A percentile compares a stretch with the other conserved stretches of the same genome.
These are phyloP conservation scores for Porcisia hertigi DNA, from an alignment of 208 protist species.

Conservation along the genomic window DNA sequence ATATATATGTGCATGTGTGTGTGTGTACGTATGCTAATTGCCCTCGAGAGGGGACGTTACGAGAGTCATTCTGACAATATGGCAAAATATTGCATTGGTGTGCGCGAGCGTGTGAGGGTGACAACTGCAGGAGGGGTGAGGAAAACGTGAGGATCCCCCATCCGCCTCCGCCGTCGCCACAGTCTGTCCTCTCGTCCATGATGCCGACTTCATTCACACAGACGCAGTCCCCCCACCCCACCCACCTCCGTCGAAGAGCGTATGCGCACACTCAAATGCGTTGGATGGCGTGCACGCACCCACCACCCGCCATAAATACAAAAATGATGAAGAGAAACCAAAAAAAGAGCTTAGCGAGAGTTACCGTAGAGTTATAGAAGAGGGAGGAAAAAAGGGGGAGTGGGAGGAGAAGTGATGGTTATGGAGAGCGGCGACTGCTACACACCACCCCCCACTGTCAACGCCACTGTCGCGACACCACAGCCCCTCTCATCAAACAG, in stretches of 20 bases:
- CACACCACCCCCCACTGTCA: neutral
- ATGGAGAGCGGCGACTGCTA: neutral
- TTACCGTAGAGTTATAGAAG: slow-evolving; percentile 6
- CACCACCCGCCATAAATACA: neutral
- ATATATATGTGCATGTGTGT: neutral
- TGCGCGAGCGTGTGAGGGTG: neutral
- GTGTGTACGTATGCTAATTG: neutral
- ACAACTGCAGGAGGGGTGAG: neutral
- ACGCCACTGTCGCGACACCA: neutral
- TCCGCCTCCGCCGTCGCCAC: neutral
- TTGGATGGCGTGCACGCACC: no score
- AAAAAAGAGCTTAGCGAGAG: neutral
- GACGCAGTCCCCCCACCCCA: neutral
- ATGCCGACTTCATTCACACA: neutral
- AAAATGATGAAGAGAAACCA: neutral
- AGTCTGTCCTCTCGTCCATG: neutral
- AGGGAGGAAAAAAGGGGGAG: neutral
- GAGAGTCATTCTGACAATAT: neutral
- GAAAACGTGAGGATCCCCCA: no score
- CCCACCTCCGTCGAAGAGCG: neutral
- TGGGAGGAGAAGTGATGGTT: neutral
- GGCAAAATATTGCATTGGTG: neutral
- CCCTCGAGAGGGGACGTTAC: neutral
- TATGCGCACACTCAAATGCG: neutral
- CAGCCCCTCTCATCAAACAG: neutral